Evolutionary conservation across 352 stramenopile genomes (phyloP), one percentile per base, ranked within the genome.

Genomic region (Pythium phragmitis): DNA sequence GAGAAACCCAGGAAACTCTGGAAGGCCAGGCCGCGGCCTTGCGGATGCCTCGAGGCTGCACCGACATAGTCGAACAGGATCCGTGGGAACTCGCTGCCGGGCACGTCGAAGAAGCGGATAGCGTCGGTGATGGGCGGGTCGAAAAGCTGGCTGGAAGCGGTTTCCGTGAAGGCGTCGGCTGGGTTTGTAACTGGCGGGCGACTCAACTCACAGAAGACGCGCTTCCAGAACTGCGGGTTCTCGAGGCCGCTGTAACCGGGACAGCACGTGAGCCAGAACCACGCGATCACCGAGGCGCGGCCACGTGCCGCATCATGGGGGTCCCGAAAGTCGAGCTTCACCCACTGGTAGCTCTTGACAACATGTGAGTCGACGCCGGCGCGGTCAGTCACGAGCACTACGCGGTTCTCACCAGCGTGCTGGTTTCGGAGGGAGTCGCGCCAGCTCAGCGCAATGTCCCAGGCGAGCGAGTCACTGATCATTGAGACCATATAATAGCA

Each of bases 161-260:
- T 14, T 9, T 50, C 45, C 45, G 45, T 21, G 14, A 46, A 17
- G 5, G 41, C 5, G 14, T 46, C 41, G 3, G 17, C 9, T n/a
- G 45, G 5, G 7, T 26, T n/a, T 13, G 6, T 50, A 14, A 17
- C 9, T 12, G 41, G 13, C 17, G 41, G 41, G 17, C 41, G 17
- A 21, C 13, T 4, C n/a, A 58, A 11, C 7, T 49, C 52, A 6
- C 52, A 26, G 21, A 60, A 42, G n/a, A 60, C 53, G 26, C 53
- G 53, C 16, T 60, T 60, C 53, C 53, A 60, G 26, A 60, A 60
- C 23, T 42, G 23, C 53, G 53, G 53, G 9, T 60, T 50, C 53
- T 60, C 53, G n/a, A 19, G 53, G 6, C 53, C 53, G 21, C 53
- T 51, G 41, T 42, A 60, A 11, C 53, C 53, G 26, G 13, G 4